A percentile compares a stretch with the other conserved stretches of the same genome.
Conservation (phyloP, 2,329 filamentous ascomycete genomes). For the Scedosporium dehoogii region DNA sequence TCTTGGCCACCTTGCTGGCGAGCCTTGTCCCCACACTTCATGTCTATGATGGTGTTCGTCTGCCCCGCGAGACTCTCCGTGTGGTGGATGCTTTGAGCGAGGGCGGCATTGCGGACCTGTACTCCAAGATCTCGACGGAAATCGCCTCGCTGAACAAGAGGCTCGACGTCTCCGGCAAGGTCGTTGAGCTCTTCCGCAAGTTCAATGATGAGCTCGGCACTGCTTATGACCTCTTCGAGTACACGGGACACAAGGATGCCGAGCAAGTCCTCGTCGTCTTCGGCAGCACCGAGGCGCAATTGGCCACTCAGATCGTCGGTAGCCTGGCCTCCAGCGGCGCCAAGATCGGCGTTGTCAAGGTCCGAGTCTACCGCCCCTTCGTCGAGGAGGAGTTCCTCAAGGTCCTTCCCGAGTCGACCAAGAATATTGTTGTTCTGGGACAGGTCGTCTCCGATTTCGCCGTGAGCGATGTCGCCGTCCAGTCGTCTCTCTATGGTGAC, state of each 20-base stretch:
- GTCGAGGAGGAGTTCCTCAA: conserved; percentile 89
- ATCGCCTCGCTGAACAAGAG: conserved; percentile 56
- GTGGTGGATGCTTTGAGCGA: conserved; percentile 75
- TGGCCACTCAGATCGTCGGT: conserved; percentile 70
- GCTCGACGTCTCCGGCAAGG: conserved; percentile 62
- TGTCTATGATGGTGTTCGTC: conserved; percentile 77
- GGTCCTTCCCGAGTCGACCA: conserved; percentile 63
- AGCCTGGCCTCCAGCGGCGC: conserved; percentile 62
- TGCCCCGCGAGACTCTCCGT: conserved; percentile 71
- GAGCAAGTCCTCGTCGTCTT: conserved; percentile 85
- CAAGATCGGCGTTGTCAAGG: conserved; percentile 80
- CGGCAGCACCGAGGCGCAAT: conserved; percentile 79
- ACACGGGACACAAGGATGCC: conserved; percentile 71
- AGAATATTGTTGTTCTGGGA: conserved; percentile 74
- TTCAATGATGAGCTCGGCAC: conserved; percentile 91
- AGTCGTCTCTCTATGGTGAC: conserved; percentile 86
- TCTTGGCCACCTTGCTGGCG: conserved; percentile 77
- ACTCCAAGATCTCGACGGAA: conserved; percentile 55
- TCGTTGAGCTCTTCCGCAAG: conserved; percentile 58
- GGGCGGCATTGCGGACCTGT: conserved; percentile 56
- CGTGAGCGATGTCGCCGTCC: conserved; percentile 63
- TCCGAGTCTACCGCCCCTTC: conserved; percentile 90
- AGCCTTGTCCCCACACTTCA: conserved; percentile 74
- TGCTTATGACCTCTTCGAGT: conserved; percentile 88
- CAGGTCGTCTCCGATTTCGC: conserved; percentile 69